A percentile compares a stretch with the other conserved stretches of the same genome.
phyloP scores from a whole-genome alignment of 2,329 filamentous ascomycete genomes.

The Corniculantispora saksenae region DNA sequence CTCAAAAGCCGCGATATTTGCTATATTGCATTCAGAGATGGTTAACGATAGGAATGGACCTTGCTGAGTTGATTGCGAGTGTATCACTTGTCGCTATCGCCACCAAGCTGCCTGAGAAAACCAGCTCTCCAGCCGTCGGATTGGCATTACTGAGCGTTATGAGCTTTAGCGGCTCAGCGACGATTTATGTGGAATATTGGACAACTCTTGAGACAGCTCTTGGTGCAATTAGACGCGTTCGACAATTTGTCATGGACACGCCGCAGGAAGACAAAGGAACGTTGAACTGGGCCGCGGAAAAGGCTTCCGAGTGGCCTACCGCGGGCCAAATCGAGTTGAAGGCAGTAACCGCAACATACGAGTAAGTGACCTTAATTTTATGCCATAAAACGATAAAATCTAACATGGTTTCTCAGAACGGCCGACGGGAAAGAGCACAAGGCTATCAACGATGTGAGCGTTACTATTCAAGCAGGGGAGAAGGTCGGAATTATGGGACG shows the following conservation, averaged over 20 bases:
- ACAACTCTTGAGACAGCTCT: too few relatives aligned
- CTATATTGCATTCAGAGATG: slow-evolving; percentile 48
- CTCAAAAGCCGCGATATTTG: slow-evolving; percentile 32
- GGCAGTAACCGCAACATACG: too few relatives aligned
- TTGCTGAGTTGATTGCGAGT: slow-evolving; percentile 35
- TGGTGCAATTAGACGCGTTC: too few relatives aligned
- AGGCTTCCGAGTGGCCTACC: too few relatives aligned
- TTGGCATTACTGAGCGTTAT: neutral
- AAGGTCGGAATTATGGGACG: slow-evolving; percentile 3
- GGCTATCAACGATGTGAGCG: neutral
- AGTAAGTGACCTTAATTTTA: too few relatives aligned
- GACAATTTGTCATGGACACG: too few relatives aligned
- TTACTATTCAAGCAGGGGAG: neutral
- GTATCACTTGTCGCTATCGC: slow-evolving; percentile 36
- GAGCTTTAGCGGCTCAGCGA: neutral
- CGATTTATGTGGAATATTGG: neutral
- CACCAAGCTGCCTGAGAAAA: neutral
- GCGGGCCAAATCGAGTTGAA: too few relatives aligned
- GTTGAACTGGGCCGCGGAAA: too few relatives aligned
- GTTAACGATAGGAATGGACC: slow-evolving; percentile 45
- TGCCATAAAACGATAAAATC: too few relatives aligned
- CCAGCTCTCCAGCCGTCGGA: neutral
- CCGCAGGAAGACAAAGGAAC: neutral
- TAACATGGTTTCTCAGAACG: too few relatives aligned
- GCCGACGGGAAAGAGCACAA: too few relatives aligned